Evolutionary conservation across 2,329 filamentous ascomycete genomes (phyloP), one percentile per base, ranked within the genome.

Genomic region (Coniochaeta sp.): DNA sequence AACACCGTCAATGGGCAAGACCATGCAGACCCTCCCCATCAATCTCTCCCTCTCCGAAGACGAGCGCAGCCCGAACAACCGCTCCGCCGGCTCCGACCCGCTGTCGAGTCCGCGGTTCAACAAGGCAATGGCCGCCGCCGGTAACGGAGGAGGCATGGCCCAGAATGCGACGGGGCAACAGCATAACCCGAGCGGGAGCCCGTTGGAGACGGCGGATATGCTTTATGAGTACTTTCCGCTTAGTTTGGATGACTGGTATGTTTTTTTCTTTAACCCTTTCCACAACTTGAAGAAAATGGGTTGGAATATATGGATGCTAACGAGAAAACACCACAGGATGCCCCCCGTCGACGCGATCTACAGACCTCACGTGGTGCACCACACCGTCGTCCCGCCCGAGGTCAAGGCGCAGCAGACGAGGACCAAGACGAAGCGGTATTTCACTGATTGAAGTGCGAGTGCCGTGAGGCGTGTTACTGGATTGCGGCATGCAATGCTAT

Each of bases 211-310:
- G 59, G 85, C 85, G 1, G 91, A 96, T 67, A 73, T 91, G 57
- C 73, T 96, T 16, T 96, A 96, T 65, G 91, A 97, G 70, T 96
- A 97, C 65, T 96, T 97, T 57, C 91, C 91, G 0, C 75, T 97
- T 14, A 91, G 87, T 48, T 72, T 96, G 53, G 91, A 96, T 65
- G 91, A 96, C 63, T 96, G 87, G 87, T 81, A 66, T 61, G 70
- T 64, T 22, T 3, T 45, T 28, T 38, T 46, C 31, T 42, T 8
- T 35, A 33, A 42, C 8, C 26, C 35, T 22, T n/a, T n/a, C n/a
- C n/a, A n/a, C n/a, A n/a, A n/a, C n/a, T n/a, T n/a, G n/a, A n/a
- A n/a, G n/a, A n/a, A n/a, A n/a, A n/a, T n/a, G n/a, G n/a, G 22
- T 48, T 46, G 49, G 49, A 8, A n/a, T n/a, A 38, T 38, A 20